Evolutionary conservation across 768 basidiomycete genomes (phyloP), one percentile per base, ranked within the genome.

Genomic region (Cyathus striatus): DNA sequence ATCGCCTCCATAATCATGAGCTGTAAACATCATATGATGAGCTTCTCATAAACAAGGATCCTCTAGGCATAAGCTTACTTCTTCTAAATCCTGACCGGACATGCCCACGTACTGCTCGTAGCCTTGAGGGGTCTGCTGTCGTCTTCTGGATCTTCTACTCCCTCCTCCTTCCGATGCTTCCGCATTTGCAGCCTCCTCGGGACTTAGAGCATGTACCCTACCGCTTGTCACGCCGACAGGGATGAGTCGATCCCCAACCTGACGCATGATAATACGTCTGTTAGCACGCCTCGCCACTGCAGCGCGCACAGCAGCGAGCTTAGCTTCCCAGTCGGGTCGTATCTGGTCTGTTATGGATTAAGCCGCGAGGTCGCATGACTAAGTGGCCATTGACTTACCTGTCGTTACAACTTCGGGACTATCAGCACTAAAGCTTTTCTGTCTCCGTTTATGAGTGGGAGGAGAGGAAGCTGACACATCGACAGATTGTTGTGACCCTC

Each of bases 1-100:
- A 99, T 98, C 4, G 96, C 96, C 66, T 98, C 96, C 90, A 94
- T 94, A 42, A 99, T 71, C 95, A 98, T 97, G 34, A 99, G 66
- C 91, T 99, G 49, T 30, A 50, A 36, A 37, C 25, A 37, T 17
- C 43, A 35, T 23, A 33, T 18, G 18, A 25, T 36, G 40, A 44
- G 26, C n/a, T n/a, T n/a, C 22, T 42, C 10, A 3, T 2, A 17
- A 18, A 42, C 16, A 42, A 32, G 25, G 52, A 33, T 57, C 50
- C 33, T 20, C 26, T 42, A 25, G 47, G 40, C 45, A 46, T 30
- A 38, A 35, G 60, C 78, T 56, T 55, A 91, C 92, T 75, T 95
- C 93, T 71, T 94, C 93, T 43, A 95, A 62, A 65, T 95, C 93
- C 61, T 87, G 86, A n/a, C 88, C 89, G 37, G 75, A 79, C 49